Conservation (phyloP, 139 green algal species). For the Coelastrella sp. region DNA sequence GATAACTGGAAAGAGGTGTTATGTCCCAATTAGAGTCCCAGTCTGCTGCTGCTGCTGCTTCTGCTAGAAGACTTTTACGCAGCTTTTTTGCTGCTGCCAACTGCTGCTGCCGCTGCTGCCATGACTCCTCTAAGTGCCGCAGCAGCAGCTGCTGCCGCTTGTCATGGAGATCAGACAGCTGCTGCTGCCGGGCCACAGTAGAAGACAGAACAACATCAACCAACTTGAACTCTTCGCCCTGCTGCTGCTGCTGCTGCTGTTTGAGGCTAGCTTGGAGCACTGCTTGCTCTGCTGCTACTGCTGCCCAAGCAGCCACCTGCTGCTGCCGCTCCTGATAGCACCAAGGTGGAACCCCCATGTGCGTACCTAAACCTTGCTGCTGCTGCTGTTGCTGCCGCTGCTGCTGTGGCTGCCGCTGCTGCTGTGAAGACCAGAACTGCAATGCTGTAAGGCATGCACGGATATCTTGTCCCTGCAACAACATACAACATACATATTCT, state of each 20-base stretch:
- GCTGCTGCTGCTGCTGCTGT: neutral
- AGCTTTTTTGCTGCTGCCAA: constrained; percentile 8
- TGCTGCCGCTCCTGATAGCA: constrained; percentile 29
- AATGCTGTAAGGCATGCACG: constrained; percentile 21
- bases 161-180: neutral
- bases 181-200: constrained; percentile 7
- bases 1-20: neutral
- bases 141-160: constrained; percentile 35
- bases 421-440: constrained; percentile 29
- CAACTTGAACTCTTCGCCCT: neutral
- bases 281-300: constrained; percentile 1
- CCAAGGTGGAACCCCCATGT: neutral
- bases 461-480: constrained; percentile 31
- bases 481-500: neutral
- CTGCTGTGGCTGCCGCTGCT: constrained; percentile 25
- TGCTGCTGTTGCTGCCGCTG: constrained; percentile 21
- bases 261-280: neutral
- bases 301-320: neutral
- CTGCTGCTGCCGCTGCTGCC: constrained; percentile 37
- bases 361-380: neutral
- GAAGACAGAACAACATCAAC: neutral
- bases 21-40: neutral
- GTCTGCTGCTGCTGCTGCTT: constrained; percentile 2
- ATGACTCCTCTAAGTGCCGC: neutral
- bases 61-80: neutral